Evolutionary conservation across 2,329 filamentous ascomycete genomes (phyloP), one percentile per base, ranked within the genome.

Genomic region (Sporothrix dimorphospora): DNA sequence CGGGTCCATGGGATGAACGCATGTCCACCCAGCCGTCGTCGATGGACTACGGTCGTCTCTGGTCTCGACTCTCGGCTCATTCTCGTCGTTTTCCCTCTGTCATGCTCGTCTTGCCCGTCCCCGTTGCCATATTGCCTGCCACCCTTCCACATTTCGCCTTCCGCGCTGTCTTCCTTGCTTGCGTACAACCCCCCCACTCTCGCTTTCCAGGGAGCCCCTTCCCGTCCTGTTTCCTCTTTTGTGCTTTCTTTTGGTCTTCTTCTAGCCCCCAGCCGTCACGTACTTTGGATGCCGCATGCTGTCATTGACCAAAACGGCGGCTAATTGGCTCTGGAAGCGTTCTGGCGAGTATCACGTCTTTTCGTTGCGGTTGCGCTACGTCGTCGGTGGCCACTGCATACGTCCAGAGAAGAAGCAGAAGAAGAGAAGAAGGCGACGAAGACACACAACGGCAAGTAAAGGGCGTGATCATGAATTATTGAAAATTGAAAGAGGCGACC

Each of bases 241-340:
- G 14, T 40, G 21, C 38, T 42, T 24, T 67, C 24, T 38, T 21
- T 45, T 21, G 42, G 42, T 16, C 27, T n/a, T 21, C 45, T 51
- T 47, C 5, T 38, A 51, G 21, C 45, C 27, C 63, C 45, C 63
- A 55, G 66, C 34, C 34, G 67, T 69, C 67, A 69, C 67, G 67
- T 69, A 69, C 51, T 57, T 57, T 69, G 51, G 51, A 69, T 57
- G 51, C 14, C n/a, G 30, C 38, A 69, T 69, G n/a, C 51, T 69
- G 67, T 69, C 67, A 69, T 69, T 27, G 34, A 12, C 7, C 3
- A 34, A 7, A 9, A 1, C 16, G 14, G 27, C 1, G 12, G 49
- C n/a, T 69, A 51, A 57, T 57, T 57, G 49, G 67, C 19, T 11
- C 21, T n/a, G 3, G 14, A 21, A n/a, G 40, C 16, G 3, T 8